Conservation (phyloP, 306 rosid genomes). For the Dryas drummondii region DNA sequence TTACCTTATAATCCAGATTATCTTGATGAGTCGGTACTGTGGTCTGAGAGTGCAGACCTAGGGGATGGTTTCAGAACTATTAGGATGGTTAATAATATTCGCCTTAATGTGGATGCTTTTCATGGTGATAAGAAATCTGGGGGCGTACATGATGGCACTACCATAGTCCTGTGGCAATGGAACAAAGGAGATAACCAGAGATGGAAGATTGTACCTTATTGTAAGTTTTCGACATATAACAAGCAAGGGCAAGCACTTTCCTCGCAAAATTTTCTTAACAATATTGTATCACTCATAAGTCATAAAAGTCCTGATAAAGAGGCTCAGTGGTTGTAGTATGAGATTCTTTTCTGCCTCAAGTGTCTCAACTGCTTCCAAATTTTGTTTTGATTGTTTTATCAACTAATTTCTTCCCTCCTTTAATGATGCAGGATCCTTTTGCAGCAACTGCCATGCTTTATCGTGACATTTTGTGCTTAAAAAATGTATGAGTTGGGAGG, state of each 20-base stretch:
- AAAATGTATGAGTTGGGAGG: constrained; percentile 19
- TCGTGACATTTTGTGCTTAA: constrained; percentile 16
- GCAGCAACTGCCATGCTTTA: constrained; percentile 10
- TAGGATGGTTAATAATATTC: constrained; percentile 80
- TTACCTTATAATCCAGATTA: constrained; percentile 49
- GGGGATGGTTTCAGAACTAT: constrained; percentile 63
- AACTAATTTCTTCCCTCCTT: neutral
- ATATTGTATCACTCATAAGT: constrained; percentile 3
- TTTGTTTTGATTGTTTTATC: neutral
- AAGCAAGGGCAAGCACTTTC: neutral
- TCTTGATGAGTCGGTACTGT: constrained; percentile 72
- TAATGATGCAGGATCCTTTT: constrained; percentile 36
- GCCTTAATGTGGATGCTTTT: constrained; percentile 71
- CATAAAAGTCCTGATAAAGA: neutral
- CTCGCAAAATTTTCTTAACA: neutral
- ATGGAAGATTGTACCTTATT: constrained; percentile 67
- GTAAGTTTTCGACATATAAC: constrained; percentile 48
- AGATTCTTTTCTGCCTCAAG: neutral
- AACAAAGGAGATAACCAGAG: constrained; percentile 79
- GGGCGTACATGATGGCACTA: constrained; percentile 82
- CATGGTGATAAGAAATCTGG: constrained; percentile 79
- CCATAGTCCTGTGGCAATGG: constrained; percentile 72
- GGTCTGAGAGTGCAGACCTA: constrained; percentile 75
- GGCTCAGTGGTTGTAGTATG: neutral
- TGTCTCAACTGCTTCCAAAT: neutral